Evolutionary conservation across 805 yeast genomes (phyloP).

Genomic region (Wickerhamiella sorbophila): DNA sequence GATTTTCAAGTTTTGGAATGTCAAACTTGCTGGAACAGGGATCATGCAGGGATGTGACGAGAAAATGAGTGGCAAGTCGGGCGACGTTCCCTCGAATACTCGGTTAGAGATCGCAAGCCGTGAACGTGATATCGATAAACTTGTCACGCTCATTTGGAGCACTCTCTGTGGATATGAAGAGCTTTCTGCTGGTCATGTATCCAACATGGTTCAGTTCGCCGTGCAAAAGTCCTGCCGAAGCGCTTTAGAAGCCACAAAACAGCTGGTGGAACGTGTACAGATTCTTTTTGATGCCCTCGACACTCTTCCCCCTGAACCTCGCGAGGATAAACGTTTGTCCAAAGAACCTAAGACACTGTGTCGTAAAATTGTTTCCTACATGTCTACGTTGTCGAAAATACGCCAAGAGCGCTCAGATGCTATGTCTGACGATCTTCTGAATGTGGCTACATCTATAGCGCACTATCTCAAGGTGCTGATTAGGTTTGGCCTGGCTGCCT

Average conservation of each 20-base stretch:
- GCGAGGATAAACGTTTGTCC: constrained; percentile 17
- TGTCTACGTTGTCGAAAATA: constrained; percentile 65
- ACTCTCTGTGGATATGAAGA: constrained; percentile 82
- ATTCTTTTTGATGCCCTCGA: constrained; percentile 68
- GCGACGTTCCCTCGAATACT: background rate
- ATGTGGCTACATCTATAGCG: constrained; percentile 80
- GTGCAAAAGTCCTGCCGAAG: constrained; percentile 53
- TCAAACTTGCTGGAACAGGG: constrained; percentile 36
- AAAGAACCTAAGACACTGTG: constrained; percentile 73
- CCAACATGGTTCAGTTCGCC: constrained; percentile 79
- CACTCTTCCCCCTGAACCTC: constrained; percentile 9
- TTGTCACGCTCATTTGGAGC: constrained; percentile 61
- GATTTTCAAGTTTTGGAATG: constrained; percentile 96
- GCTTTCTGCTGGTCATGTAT: constrained; percentile 72
- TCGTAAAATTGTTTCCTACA: constrained; percentile 77
- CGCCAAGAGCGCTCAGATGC: constrained; percentile 13
- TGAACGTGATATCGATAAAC: constrained; percentile 53
- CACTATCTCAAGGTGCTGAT: constrained; percentile 80
- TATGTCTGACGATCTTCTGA: constrained; percentile 34
- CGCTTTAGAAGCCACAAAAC: constrained; percentile 59
- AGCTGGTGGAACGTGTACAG: constrained; percentile 58
- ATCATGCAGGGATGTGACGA: background rate
- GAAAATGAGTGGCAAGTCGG: background rate
- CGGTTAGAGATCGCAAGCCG: constrained; percentile 18
- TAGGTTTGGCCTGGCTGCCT: constrained; percentile 62